Base-by-base conservation (phyloP, 495 filamentous ascomycete genomes). In the Penicillium psychrofluorescens region DNA sequence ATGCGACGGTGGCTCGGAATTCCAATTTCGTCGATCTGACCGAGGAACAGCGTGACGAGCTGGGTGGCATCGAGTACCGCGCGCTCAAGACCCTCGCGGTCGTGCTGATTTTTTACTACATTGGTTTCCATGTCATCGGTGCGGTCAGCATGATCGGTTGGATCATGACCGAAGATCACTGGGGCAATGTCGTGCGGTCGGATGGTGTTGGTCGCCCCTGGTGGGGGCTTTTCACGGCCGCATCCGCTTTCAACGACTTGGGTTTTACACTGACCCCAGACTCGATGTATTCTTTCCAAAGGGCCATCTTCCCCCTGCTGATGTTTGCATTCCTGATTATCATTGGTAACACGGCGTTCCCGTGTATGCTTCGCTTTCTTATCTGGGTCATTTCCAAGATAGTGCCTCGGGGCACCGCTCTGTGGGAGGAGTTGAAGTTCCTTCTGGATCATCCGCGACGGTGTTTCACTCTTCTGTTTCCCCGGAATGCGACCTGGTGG, bases 61-160 rank as follows among this genome's bases (percentile, higher is more conserved):
- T 97, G 10, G 90, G 90, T 4, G 90, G 90, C 10, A 95, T 96
- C 36, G 90, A 97, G 65, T 97, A 97, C 56, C 79, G 91, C 7
- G 84, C 90, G 0, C 65, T 96, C 35, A 95, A 95, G 61, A 88
- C 87, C 6, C 61, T 97, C 31, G 84, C 86, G 1, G 63, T 85
- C 35, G 80, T 95, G 22, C 68, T 95, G 38, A 78, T 83, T 2
- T 63, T 66, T 8, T 97, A 97, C 63, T 95, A 83, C 55, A 70
- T 84, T 45, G 72, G 77, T 11, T 90, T 92, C 50, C 82, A 84
- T 44, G 29, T 85, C 4, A 58, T 95, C n/a, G 88, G 85, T 0
- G 62, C 90, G 37, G 58, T 90, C 34, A 72, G 78, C 40, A 58
- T 92, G 13, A 41, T 86, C 4, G 84, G 86, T 0, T 98, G 90